Base-by-base conservation (phyloP, 2,329 filamentous ascomycete species). In the Colletotrichum sp. region DNA sequence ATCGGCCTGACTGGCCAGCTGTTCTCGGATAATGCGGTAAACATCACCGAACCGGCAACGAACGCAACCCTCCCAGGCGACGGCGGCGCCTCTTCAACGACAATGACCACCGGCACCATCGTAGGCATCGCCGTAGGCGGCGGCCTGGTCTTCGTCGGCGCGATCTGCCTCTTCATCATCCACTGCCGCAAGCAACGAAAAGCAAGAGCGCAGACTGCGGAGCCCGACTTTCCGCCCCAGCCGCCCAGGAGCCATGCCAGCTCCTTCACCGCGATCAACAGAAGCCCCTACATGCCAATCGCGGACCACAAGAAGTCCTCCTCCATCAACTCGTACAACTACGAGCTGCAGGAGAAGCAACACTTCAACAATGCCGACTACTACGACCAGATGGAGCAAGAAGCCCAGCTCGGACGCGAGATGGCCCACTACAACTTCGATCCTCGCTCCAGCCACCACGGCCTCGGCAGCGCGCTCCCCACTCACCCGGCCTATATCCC, bases 41-140 rank as follows among this genome's bases (percentile, higher is more conserved):
- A 85, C 58, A 87, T 88, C n/a, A 87, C 84, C 3, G 82, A 84
- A 1, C 15, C 66, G 15, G 6, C 34, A 2, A 78, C 77, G 9
- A 80, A 82, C 65, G 48, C 77, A 7, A 80, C 82, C 2, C 65
- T 80, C 2, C 78, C 83, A 0, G 75, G 78, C 0, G 77, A 80
- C 2, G 77, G 80, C 5, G 81, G 83, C 1, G 80, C 81, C 3
- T 81, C 77, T 0, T 76, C 80, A 5, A 80, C 78, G 6, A 79
- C 79, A 12, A 85, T 91, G 79, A 85, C 87, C 0, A 85, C 86
- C 0, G 87, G 88, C 3, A 87, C 88, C n/a, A 89, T 91, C 18
- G 87, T 88, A 0, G 90, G 90, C 21, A 91, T 92, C 61, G 85
- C 84, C 1, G 80, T 91, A 1, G 89, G 88, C 15, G 86, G 84